Conservation (phyloP, 2,329 filamentous ascomycete species). For the Colletotrichum sojae region DNA sequence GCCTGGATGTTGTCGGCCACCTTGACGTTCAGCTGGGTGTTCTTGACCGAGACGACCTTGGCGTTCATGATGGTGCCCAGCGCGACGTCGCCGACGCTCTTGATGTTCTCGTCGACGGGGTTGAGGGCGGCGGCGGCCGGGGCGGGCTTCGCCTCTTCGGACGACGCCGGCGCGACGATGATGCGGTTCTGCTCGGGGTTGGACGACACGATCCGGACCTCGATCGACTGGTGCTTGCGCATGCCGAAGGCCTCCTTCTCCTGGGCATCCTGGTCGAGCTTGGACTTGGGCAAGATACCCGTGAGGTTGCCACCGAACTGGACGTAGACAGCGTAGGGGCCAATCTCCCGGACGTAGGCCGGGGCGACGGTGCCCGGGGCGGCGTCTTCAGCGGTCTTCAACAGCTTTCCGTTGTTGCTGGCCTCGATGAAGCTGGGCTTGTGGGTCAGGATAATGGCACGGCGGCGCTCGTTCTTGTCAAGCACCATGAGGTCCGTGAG, state of each 20-base stretch:
- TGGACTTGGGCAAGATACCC: slow-evolving; percentile 84
- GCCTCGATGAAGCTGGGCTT: slow-evolving; percentile 88
- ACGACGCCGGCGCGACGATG: slow-evolving; percentile 65
- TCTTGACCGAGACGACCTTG: slow-evolving; percentile 86
- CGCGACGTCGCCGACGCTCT: slow-evolving; percentile 78
- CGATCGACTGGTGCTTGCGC: slow-evolving; percentile 81
- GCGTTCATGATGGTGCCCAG: slow-evolving; percentile 83
- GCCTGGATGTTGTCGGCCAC: slow-evolving; percentile 90
- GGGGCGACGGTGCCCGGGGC: slow-evolving; percentile 77
- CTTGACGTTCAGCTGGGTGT: slow-evolving; percentile 92
- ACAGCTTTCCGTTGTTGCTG: slow-evolving; percentile 77
- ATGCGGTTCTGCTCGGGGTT: slow-evolving; percentile 81
- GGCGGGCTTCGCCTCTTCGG: slow-evolving; percentile 53
- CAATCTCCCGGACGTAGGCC: slow-evolving; percentile 90
- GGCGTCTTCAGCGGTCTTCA: slow-evolving; percentile 80
- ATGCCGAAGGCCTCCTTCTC: slow-evolving; percentile 83
- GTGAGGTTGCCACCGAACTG: slow-evolving; percentile 85
- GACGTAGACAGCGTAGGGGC: slow-evolving; percentile 85
- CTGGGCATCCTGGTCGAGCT: slow-evolving; percentile 79
- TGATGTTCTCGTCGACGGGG: slow-evolving; percentile 73
- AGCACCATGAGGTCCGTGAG: slow-evolving; percentile 87
- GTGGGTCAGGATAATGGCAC: slow-evolving; percentile 82
- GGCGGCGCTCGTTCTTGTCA: slow-evolving; percentile 85
- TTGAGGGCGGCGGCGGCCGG: slow-evolving; percentile 55
- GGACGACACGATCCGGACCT: slow-evolving; percentile 79